Base-by-base conservation (phyloP, 495 filamentous ascomycete genomes). In the Schizothecium vesticola region DNA sequence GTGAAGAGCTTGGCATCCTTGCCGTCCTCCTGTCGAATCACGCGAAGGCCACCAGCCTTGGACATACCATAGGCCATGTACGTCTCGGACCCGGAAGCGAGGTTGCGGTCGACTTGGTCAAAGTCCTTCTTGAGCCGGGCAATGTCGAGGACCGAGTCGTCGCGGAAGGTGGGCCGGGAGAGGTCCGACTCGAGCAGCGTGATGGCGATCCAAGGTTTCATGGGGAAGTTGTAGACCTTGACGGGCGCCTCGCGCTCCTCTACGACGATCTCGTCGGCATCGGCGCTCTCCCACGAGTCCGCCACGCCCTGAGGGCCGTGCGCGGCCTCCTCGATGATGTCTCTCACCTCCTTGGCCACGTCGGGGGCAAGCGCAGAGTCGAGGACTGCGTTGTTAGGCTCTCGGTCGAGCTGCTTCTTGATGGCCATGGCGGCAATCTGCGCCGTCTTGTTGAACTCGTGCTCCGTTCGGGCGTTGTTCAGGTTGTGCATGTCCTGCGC, bases 61-160 rank as follows among this genome's bases (percentile, higher is more conserved):
- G 90, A 90, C 78, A 96, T 89, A 31, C 92, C 92, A 75, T 97
- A 98, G 10, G 91, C 90, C 72, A 99, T 99, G 78, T 92, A 96
- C 16, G 89, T 88, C 70, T 90, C 90, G n/a, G 92, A 92, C 31
- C 94, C 94, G 3, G 93, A 89, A 31, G 92, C 93, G 58, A 99
- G 83, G 61, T 92, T 95, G 63, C 96, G 91, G 75, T 99, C 96
- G 61, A 96, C 87, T 77, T 98, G 96, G 77, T 99, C 96, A 72
- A 98, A 98, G 8, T 95, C 91, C 79, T 98, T 97, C 83, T 96
- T 96, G 64, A 97, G 84, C 56, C 92, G 88, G 55, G 94, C 94
- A 77, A 99, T 93, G 70, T 94, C 90, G 77, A 95, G 89, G 62
- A 96, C 86, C 7, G 86, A 81, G 72, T 93, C 90, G 62, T 90